Percentiles rank a stretch among this genome's conserved stretches.
phyloP scores from a whole-genome alignment of 805 yeast species.

The Starmerella asiatica region DNA sequence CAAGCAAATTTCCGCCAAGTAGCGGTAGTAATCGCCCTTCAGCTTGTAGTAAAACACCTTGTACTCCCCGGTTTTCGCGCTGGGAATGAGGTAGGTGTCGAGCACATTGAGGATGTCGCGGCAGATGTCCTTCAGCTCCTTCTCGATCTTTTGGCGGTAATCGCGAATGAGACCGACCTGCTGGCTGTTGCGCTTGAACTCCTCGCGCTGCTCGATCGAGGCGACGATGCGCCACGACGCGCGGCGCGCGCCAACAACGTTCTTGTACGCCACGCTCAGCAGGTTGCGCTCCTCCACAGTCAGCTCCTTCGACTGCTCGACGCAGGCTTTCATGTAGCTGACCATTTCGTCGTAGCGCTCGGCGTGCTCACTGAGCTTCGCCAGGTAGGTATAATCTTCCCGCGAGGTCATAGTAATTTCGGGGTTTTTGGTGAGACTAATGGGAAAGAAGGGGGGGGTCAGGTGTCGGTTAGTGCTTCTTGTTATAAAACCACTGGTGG shows the following conservation, averaged over 20 bases:
- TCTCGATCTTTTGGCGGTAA: conserved; percentile 90
- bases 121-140: conserved; percentile 87
- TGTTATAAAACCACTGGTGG: too few species aligned
- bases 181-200: conserved; percentile 81
- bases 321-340: conserved; percentile 94
- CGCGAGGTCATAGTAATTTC: conserved; percentile 39
- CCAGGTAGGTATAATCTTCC: conserved; percentile 96
- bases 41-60: conserved; percentile 97
- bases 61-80: conserved; percentile 94
- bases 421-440: too few species aligned
- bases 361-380: conserved; percentile 98
- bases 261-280: conserved; percentile 94
- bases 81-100: conserved; percentile 79
- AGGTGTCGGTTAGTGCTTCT: too few species aligned
- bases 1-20: conserved; percentile 92
- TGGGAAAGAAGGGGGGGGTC: too few species aligned
- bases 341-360: conserved; percentile 99
- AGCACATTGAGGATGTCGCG: conserved; percentile 84
- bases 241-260: conserved; percentile 98
- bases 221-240: conserved; percentile 99
- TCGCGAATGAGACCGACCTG: conserved; percentile 87
- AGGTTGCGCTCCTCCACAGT: conserved; percentile 97
- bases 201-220: conserved; percentile 97
- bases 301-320: conserved; percentile 52
- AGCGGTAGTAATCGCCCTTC: conserved; percentile 99